These are phyloP conservation scores for Heliamphora pulchella DNA, from an alignment of 179 eudicot genomes.

Conservation along the genomic window DNA sequence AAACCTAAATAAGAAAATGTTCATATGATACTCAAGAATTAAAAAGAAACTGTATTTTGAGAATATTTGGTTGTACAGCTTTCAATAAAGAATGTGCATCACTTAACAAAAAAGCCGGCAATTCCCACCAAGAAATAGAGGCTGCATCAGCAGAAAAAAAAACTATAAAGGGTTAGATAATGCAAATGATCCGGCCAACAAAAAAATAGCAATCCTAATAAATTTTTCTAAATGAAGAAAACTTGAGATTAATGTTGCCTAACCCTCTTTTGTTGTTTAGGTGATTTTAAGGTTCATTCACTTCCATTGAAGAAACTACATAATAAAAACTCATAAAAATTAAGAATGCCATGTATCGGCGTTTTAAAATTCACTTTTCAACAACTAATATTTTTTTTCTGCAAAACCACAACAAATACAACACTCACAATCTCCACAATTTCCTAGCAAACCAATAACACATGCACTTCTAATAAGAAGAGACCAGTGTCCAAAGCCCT, in stretches of 20 bases:
- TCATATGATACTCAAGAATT: no score
- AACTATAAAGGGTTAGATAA: background rate
- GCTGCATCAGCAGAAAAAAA: conserved; percentile 39
- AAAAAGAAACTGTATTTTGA: background rate
- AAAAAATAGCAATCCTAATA: background rate
- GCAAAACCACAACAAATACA: no score
- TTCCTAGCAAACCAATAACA: no score
- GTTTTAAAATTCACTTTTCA: background rate
- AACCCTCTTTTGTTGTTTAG: background rate
- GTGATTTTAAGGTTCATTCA: conserved; percentile 2
- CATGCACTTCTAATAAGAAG: no score
- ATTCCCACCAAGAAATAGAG: conserved; percentile 75
- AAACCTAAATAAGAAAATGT: no score
- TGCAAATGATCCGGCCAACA: background rate
- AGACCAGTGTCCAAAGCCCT: no score
- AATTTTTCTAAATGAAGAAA: background rate
- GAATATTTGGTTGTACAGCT: conserved; percentile 39
- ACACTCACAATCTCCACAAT: no score
- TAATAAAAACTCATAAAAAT: background rate
- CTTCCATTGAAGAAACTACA: background rate
- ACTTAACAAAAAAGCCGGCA: conserved; percentile 70
- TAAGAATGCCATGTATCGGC: background rate
- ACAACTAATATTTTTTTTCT: background rate
- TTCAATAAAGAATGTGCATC: conserved; percentile 82
- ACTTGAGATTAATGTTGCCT: background rate